These are phyloP conservation scores for Drechslerella coelobrocha DNA, from an alignment of 2,329 filamentous ascomycete species.

Conservation along the genomic window DNA sequence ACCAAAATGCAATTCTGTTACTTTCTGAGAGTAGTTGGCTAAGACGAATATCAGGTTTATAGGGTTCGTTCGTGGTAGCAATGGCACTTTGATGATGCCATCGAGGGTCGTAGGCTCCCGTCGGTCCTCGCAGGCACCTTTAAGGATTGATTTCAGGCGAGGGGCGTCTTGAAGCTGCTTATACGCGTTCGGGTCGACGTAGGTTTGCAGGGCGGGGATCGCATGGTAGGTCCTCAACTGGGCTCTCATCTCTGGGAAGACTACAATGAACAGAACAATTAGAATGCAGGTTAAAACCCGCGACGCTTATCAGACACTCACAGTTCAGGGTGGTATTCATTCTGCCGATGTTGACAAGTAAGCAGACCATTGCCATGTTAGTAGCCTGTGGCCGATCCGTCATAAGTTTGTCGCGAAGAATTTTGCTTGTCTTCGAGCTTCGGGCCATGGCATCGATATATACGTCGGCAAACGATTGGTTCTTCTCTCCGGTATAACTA, in stretches of 20 bases:
- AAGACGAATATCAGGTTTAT: slow-evolving; percentile 97
- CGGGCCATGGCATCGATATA: slow-evolving; percentile 99
- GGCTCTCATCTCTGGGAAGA: slow-evolving; percentile 99
- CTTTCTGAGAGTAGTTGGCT: slow-evolving; percentile 84
- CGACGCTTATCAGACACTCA: slow-evolving; percentile 60
- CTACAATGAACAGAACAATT: slow-evolving; percentile 61
- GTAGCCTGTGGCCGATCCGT: slow-evolving; percentile 90
- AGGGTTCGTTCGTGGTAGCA: slow-evolving; percentile 92
- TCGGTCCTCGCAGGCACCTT: slow-evolving; percentile 91
- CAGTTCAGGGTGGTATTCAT: slow-evolving; percentile 99
- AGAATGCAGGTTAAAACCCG: slow-evolving; percentile 6
- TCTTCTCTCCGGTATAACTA: slow-evolving; percentile 80
- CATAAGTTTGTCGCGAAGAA: slow-evolving; percentile 92
- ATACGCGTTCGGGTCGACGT: slow-evolving; percentile 93
- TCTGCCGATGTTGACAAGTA: slow-evolving; percentile 93
- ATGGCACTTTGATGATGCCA: slow-evolving; percentile 61
- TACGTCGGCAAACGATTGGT: slow-evolving; percentile 82
- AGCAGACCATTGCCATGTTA: slow-evolving; percentile 98
- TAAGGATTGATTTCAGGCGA: slow-evolving; percentile 92
- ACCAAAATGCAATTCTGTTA: slow-evolving; percentile 91
- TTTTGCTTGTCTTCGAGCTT: slow-evolving; percentile 99
- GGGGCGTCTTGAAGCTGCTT: slow-evolving; percentile 98
- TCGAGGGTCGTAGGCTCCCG: slow-evolving; percentile 83
- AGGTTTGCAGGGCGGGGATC: slow-evolving; percentile 92
- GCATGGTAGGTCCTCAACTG: slow-evolving; percentile 97